Conservation (phyloP, 352 stramenopile genomes). For the Globisporangium cederbergense region DNA sequence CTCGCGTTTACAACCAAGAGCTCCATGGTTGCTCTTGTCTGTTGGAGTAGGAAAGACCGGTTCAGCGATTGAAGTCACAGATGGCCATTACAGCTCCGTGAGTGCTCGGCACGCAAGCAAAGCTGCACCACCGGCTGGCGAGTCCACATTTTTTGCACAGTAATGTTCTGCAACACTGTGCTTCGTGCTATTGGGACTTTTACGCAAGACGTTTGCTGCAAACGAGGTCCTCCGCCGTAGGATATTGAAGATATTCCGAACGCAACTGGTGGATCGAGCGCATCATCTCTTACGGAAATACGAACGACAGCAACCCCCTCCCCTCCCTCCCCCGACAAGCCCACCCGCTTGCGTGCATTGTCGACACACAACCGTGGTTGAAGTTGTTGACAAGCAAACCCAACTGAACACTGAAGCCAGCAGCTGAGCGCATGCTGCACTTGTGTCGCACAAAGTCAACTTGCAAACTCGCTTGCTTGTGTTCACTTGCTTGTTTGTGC, state of each 20-base stretch:
- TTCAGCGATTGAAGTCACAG: not conserved
- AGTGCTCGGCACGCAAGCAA: not conserved
- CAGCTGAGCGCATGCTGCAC: too few species aligned
- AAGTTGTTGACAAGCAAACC: not conserved
- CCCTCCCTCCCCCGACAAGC: not conserved
- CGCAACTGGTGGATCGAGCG: not conserved
- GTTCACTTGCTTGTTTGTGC: too few species aligned
- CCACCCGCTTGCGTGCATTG: not conserved
- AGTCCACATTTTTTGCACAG: not conserved
- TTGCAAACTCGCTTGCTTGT: too few species aligned
- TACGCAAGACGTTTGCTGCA: not conserved
- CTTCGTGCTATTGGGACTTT: not conserved
- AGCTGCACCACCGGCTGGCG: not conserved
- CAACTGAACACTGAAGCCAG: too few species aligned
- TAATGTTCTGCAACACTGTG: not conserved
- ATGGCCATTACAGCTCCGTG: not conserved
- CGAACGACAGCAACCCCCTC: not conserved
- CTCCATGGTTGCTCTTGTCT: too few species aligned
- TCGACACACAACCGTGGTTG: not conserved
- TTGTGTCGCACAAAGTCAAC: too few species aligned
- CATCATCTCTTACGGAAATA: not conserved
- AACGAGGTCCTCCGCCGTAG: not conserved
- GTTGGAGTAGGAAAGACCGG: not conserved
- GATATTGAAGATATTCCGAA: not conserved
- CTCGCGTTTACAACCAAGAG: too few species aligned